phyloP scores from a whole-genome alignment of 306 rosid species.

The Cucurbita maxima region DNA sequence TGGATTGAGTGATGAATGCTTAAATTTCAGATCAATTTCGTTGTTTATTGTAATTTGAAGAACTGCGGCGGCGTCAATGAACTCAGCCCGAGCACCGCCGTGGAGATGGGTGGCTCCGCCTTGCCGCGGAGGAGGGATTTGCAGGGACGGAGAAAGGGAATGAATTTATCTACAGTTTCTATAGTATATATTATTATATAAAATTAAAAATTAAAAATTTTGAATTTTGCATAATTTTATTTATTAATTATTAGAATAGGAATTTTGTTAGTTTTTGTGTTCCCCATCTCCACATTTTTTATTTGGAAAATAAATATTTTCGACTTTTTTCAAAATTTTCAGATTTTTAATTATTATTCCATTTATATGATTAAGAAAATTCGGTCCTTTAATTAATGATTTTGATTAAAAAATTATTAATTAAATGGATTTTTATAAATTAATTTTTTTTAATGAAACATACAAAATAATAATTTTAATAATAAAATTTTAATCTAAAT shows the following conservation, averaged over 20 bases:
- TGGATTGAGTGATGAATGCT: conserved; percentile 22
- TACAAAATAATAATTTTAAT: too few species aligned
- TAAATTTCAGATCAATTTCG: background rate
- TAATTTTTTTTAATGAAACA: too few species aligned
- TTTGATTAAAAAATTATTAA: too few species aligned
- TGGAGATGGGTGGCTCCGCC: background rate
- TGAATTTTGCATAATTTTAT: background rate
- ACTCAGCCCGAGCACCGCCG: background rate
- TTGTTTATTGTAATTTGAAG: background rate
- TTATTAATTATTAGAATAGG: background rate
- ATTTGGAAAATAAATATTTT: too few species aligned
- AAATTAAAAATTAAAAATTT: background rate
- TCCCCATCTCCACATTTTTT: background rate
- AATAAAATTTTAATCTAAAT: too few species aligned
- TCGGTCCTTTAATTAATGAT: too few species aligned
- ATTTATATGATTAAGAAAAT: too few species aligned
- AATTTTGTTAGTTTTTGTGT: background rate
- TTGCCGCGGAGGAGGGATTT: background rate
- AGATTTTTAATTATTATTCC: too few species aligned
- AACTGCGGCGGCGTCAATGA: background rate
- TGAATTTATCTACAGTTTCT: background rate
- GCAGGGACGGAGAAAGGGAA: background rate
- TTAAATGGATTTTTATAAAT: too few species aligned
- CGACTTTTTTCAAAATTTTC: too few species aligned
- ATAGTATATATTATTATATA: background rate